These are phyloP conservation scores for Chamaecrista fasciculata DNA, from an alignment of 306 rosid genomes.

Conservation along the genomic window DNA sequence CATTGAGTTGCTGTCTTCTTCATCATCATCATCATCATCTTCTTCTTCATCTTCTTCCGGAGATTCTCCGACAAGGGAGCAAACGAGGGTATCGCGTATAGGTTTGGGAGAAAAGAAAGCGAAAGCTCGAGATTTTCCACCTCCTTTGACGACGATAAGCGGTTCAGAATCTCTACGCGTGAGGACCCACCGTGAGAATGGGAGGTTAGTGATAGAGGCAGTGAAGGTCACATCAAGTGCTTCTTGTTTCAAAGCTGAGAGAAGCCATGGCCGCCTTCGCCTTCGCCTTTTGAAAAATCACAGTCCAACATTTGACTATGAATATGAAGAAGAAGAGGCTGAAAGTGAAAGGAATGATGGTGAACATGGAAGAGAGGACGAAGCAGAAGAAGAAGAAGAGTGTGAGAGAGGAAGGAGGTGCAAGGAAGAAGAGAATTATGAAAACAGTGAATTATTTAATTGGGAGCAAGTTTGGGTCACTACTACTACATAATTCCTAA, in stretches of 20 bases:
- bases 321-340: too few relatives aligned
- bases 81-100: slow-evolving; percentile 28
- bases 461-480: slow-evolving; percentile 59
- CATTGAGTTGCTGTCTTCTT: slow-evolving; percentile 39
- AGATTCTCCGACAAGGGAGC: slow-evolving; percentile 38
- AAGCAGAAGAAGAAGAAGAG: neutral
- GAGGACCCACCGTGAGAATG: slow-evolving; percentile 73
- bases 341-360: slow-evolving; percentile 31
- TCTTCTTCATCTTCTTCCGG: too few relatives aligned
- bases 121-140: slow-evolving; percentile 55
- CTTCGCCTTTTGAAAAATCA: slow-evolving; percentile 43
- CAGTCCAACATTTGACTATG: slow-evolving; percentile 37
- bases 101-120: slow-evolving; percentile 41
- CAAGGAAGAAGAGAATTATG: too few relatives aligned
- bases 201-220: slow-evolving; percentile 65
- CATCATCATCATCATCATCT: too few relatives aligned
- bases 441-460: slow-evolving; percentile 43
- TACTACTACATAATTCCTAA: slow-evolving; percentile 43
- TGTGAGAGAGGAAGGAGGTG: too few relatives aligned
- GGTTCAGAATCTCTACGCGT: slow-evolving; percentile 57
- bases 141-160: slow-evolving; percentile 93
- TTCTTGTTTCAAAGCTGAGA: slow-evolving; percentile 57
- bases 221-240: slow-evolving; percentile 48
- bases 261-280: slow-evolving; percentile 86
- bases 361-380: slow-evolving; percentile 18